Conservation (phyloP, 495 filamentous ascomycete genomes). For the Neurospora sp. region DNA sequence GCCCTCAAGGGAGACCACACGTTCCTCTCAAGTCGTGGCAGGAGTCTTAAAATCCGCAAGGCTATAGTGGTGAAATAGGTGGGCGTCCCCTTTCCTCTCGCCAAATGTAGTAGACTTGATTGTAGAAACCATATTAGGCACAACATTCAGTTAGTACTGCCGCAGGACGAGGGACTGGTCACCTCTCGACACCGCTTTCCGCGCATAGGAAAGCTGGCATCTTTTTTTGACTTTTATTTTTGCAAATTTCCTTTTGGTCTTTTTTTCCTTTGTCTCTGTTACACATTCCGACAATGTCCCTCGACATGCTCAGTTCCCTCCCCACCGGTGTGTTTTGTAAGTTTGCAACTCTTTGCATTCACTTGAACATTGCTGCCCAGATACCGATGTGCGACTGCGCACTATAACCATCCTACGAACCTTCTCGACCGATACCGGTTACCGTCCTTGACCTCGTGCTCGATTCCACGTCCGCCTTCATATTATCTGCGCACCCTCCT, state of each 20-base stretch:
- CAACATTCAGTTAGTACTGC: neutral
- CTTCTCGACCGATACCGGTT: neutral
- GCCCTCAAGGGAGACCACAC: neutral
- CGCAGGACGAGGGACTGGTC: neutral
- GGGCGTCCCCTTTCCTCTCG: neutral
- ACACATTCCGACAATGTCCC: neutral
- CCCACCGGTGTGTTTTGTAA: neutral
- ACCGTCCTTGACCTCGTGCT: neutral
- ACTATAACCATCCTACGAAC: neutral
- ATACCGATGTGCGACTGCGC: neutral
- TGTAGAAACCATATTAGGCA: neutral
- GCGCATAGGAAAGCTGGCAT: neutral
- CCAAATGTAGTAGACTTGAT: neutral
- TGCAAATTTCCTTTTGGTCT: neutral
- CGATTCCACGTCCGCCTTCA: neutral
- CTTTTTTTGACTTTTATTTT: neutral
- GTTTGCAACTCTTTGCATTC: neutral
- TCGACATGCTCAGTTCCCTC: neutral
- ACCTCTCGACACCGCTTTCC: neutral
- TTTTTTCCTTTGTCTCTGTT: neutral
- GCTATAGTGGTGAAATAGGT: too few species aligned
- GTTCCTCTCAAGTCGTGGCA: neutral
- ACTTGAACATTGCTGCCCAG: neutral
- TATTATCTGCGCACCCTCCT: neutral
- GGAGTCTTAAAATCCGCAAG: neutral